phyloP scores from a whole-genome alignment of 2,329 filamentous ascomycete species.

The Calonectria fujianensis region DNA sequence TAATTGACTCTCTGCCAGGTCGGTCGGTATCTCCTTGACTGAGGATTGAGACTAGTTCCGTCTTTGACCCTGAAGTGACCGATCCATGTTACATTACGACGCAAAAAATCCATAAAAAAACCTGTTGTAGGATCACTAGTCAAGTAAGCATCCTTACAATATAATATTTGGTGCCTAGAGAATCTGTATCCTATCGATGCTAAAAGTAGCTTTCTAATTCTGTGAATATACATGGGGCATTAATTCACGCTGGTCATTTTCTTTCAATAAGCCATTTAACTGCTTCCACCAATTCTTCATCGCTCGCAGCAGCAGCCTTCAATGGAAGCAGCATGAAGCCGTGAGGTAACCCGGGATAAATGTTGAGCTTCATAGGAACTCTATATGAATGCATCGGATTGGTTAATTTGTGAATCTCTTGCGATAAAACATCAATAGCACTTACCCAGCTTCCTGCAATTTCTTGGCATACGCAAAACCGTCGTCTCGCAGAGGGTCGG shows the following conservation, averaged over 20 bases:
- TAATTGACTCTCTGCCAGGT: too few relatives aligned
- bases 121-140: background rate
- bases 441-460: background rate
- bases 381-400: background rate
- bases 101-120: background rate
- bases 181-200: background rate
- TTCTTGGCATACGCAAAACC: slow-evolving; percentile 2
- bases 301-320: background rate
- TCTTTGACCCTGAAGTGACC: too few relatives aligned
- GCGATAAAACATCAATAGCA: too few relatives aligned
- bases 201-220: background rate
- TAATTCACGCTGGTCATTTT: background rate
- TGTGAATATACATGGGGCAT: background rate
- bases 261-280: background rate
- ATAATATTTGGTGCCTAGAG: background rate
- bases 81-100: background rate
- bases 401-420: too few relatives aligned
- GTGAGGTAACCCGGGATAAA: slow-evolving; percentile 1
- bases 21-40: too few relatives aligned
- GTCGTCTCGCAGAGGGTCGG: slow-evolving; percentile 2
- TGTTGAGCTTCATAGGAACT: background rate
- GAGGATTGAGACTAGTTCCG: too few relatives aligned
- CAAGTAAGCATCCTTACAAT: background rate
- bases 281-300: background rate
- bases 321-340: slow-evolving; percentile 2